Evolutionary conservation across 1,139 yeast genomes (phyloP), one percentile per base, ranked within the genome.

Genomic region (Taphrina betulina): DNA sequence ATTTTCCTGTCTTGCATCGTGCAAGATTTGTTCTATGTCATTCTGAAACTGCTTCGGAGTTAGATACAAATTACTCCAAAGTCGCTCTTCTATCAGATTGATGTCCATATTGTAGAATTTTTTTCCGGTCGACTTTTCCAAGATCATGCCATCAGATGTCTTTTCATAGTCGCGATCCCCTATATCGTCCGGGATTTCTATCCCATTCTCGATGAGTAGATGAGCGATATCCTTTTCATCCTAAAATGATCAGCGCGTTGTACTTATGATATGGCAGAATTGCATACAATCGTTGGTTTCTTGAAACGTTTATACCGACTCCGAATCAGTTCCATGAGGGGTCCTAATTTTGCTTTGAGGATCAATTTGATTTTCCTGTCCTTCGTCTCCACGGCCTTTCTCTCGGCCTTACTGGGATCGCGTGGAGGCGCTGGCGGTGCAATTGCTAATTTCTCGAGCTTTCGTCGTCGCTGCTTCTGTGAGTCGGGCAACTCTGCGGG

Each of bases 31-130:
- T 66, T 82, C 87, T 51, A 94, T 78, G 67, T 94, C 98, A 63
- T 78, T 80, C 63, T 90, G 71, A 67, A 86, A 90, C 67, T 92
- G 97, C 63, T 81, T 83, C 12, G 98, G 96, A 65, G 90, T 96
- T 31, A 90, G 83, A 67, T 94, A 92, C 68, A 73, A 92, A 0
- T 98, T 98, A 69, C 92, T 92, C 98, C 98, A 92, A 57, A 94
- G 72, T 58, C 98, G 77, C 66, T 92, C 98, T 66, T 92, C 99
- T 46, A 94, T 81, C 16, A 89, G 83, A 67, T 92, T 98, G 60
- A 94, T 74, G 66, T 92, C 98, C 87, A 92, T 94, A 64, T 92
- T 92, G 71, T 77, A 78, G 67, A 75, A 92, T 62, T 75, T 77
- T 58, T 78, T 80, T 1, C 95, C 95, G 0, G 95, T 84, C 0